Base-by-base conservation (phyloP, 192 early-diverging fungal species). In the Cetraspora pellucida region DNA sequence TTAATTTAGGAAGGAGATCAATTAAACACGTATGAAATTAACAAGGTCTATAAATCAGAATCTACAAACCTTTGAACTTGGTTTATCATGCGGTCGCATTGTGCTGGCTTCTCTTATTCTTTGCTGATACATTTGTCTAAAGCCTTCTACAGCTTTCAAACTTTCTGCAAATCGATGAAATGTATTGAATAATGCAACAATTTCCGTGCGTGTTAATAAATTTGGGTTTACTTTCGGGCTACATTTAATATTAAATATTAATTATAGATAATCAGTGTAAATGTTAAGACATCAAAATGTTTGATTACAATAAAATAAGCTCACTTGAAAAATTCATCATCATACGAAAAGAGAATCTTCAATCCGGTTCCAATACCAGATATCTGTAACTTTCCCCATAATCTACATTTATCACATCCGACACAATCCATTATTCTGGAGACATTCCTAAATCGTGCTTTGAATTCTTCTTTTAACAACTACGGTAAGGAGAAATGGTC, bases 391-490 rank as follows among this genome's bases (percentile, higher is more conserved):
- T 99, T 99, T 28, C 98, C 98, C 98, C 98, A 99, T 44, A 99
- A 84, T 52, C 95, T 82, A 77, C 98, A 99, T 83, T 99, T 99
- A 84, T 99, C 96, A 80, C 98, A 99, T 1, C 92, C 95, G 27
- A 98, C 96, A 81, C 98, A 99, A 85, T 99, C 98, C 97, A 99
- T 98, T 81, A 99, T 97, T 25, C 90, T 82, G 14, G 97, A 94
- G 21, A 99, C 92, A 79, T 99, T 99, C 70, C 98, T 89, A 85
- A 99, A 99, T 77, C 91, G 90, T 30, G 90, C 86, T 80, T 95
- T 90, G 81, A 98, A 95, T 85, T 98, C 94, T 23, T 88, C 79
- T 81, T 95, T 95, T 19, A 98, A 86, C 47, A 81, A 68, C 86
- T 92, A 47, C 46, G 50, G 5, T 71, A 55, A 19, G 52, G 45